phyloP scores from a whole-genome alignment of 2,329 filamentous ascomycete species.

The Arthrinium phaeospermum region DNA sequence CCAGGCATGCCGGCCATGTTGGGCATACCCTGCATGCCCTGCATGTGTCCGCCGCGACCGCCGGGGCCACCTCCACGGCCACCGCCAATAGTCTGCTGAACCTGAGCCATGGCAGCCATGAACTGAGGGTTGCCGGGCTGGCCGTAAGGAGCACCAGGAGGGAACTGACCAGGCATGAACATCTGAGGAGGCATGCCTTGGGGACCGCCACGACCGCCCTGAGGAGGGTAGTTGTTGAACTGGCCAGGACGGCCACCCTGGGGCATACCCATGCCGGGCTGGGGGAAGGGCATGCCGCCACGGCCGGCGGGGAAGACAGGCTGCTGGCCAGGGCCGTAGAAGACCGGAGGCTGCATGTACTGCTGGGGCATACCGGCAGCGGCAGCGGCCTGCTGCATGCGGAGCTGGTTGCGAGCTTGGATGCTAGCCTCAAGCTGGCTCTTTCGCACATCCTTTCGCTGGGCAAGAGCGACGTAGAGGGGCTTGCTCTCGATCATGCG shows the following conservation, averaged over 20 bases:
- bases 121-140: slow-evolving; percentile 81
- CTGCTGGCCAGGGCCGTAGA: slow-evolving; percentile 85
- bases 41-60: slow-evolving; percentile 75
- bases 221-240: slow-evolving; percentile 81
- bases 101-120: slow-evolving; percentile 83
- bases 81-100: slow-evolving; percentile 63
- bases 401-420: slow-evolving; percentile 97
- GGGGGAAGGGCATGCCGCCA: slow-evolving; percentile 71
- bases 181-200: slow-evolving; percentile 88
- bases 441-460: slow-evolving; percentile 99
- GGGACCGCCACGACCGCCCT: slow-evolving; percentile 80
- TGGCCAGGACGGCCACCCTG: slow-evolving; percentile 85
- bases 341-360: slow-evolving; percentile 89
- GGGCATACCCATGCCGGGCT: slow-evolving; percentile 69
- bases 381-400: slow-evolving; percentile 96
- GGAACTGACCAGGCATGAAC: slow-evolving; percentile 84
- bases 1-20: slow-evolving; percentile 58
- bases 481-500: slow-evolving; percentile 98
- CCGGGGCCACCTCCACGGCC: slow-evolving; percentile 65
- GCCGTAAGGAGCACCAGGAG: slow-evolving; percentile 77
- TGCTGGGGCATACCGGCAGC: slow-evolving; percentile 87
- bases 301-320: slow-evolving; percentile 70
- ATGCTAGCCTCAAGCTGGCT: slow-evolving; percentile 99
- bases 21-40: slow-evolving; percentile 70
- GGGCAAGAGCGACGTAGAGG: slow-evolving; percentile 94